Conservation (phyloP, 345 rosid species). For the Dipteronia sinensis region DNA sequence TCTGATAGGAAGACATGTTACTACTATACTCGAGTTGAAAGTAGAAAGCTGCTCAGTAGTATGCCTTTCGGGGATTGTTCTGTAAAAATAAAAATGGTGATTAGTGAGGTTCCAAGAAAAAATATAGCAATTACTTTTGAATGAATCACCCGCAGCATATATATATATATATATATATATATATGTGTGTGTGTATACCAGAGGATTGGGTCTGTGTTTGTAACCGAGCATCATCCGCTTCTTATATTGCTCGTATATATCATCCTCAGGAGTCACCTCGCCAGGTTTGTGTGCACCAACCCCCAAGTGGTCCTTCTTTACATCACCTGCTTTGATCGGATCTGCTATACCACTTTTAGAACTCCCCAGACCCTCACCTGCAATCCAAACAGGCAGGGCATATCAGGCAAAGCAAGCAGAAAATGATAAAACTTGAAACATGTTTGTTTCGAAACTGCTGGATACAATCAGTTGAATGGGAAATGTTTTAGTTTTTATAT, state of each 20-base stretch:
- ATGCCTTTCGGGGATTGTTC: slow-evolving; percentile 75
- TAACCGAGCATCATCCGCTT: slow-evolving; percentile 99
- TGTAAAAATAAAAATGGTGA: slow-evolving; percentile 21
- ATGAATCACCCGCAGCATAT: not conserved
- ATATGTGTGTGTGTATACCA: slow-evolving; percentile 58
- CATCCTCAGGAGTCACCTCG: slow-evolving; percentile 88
- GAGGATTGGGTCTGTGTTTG: slow-evolving; percentile 90
- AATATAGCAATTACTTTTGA: not conserved
- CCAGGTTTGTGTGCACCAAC: slow-evolving; percentile 95
- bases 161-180: slow-evolving; percentile 19
- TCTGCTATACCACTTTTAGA: slow-evolving; percentile 87
- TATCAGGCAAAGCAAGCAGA: not conserved
- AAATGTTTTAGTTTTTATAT: not conserved
- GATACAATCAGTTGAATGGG: not conserved
- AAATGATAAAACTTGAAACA: not conserved
- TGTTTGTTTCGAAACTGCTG: not conserved
- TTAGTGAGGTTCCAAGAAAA: not conserved
- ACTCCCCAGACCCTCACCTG: slow-evolving; percentile 99
- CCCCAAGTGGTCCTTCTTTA: slow-evolving; percentile 89
- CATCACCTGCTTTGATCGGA: slow-evolving; percentile 87
- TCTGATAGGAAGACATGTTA: not conserved
- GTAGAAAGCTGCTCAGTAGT: slow-evolving; percentile 39
- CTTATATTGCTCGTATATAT: slow-evolving; percentile 97
- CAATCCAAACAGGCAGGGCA: slow-evolving; percentile 17
- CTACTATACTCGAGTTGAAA: not conserved